Percentiles rank a stretch among this genome's conserved stretches.
Conservation (phyloP, 306 rosid species). For the Acmispon strigosus region DNA sequence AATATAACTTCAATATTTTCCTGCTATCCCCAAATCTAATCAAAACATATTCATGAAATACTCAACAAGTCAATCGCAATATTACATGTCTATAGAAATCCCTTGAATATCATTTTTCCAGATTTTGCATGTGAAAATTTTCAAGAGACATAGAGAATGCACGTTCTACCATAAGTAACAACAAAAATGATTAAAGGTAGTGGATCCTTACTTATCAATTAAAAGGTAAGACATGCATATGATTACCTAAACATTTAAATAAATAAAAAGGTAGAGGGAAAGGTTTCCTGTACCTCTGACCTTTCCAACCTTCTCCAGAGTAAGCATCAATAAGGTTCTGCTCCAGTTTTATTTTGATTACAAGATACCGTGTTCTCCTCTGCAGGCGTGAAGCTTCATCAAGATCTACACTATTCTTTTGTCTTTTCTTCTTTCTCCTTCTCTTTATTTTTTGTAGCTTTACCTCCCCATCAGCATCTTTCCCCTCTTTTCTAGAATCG, state of each 20-base stretch:
- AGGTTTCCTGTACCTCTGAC: conserved; percentile 60
- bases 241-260: too few relatives aligned
- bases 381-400: conserved; percentile 79
- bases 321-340: conserved; percentile 96
- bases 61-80: background rate
- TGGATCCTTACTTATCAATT: background rate
- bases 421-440: conserved; percentile 43
- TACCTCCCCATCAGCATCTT: conserved; percentile 29
- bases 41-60: background rate
- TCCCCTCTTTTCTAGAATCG: conserved; percentile 23
- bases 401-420: conserved; percentile 36
- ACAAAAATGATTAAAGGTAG: background rate
- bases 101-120: background rate
- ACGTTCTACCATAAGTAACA: background rate
- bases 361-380: conserved; percentile 74
- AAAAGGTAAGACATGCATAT: too few relatives aligned
- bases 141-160: background rate
- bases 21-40: background rate
- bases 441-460: conserved; percentile 35
- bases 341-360: conserved; percentile 77
- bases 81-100: background rate
- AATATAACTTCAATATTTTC: background rate
- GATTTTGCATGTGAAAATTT: background rate
- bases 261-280: background rate
- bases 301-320: conserved; percentile 95